Evolutionary conservation across 2,329 filamentous ascomycete species (phyloP), one percentile per base, ranked within the genome.

Genomic region (Pseudogymnoascus sp.): DNA sequence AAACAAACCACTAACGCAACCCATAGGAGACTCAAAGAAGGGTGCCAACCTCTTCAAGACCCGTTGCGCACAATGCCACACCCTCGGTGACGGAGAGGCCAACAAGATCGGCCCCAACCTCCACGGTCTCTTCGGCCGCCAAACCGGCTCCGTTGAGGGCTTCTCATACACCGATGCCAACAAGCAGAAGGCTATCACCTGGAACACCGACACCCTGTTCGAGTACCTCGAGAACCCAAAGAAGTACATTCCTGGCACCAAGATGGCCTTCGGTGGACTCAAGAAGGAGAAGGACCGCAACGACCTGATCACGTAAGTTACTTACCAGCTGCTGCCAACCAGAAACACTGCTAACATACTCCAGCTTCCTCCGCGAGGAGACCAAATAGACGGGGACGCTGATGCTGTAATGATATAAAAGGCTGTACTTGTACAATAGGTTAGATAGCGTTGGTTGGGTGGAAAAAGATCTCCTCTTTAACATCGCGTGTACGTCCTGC

Each of bases 221-320:
- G 85, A 88, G 71, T 99, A 99, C 88, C 93, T 99, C 75, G 95
- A 99, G 87, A 97, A 97, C 89, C 95, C 95, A 82, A 99, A 99
- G 89, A 97, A 97, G 86, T 99, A 93, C 87, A 97, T 99, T 70
- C 95, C 95, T 72, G 95, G 95, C 73, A 99, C 95, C 83, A 99
- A 97, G 91, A 99, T 99, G 95, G 95, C 95, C 74, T 99, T 97
- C 78, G 95, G 95, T 82, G 95, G 95, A 79, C 86, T 99, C 76
- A 99, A 99, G 93, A 99, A 99, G 91, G 86, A 87, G 77, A 97
- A 97, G 90, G 95, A 97, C 84, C 87, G 95, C 79, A 96, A 97
- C 79, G 93, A 99, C 81, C 85, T 99, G 74, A 96, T 99, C 86
- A 92, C 91, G 89, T 93, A 89, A 74, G 89, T 85, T 67, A 35